Evolutionary conservation across 192 early-diverging fungal species (phyloP).

Genomic region (Spinellus fusiger): DNA sequence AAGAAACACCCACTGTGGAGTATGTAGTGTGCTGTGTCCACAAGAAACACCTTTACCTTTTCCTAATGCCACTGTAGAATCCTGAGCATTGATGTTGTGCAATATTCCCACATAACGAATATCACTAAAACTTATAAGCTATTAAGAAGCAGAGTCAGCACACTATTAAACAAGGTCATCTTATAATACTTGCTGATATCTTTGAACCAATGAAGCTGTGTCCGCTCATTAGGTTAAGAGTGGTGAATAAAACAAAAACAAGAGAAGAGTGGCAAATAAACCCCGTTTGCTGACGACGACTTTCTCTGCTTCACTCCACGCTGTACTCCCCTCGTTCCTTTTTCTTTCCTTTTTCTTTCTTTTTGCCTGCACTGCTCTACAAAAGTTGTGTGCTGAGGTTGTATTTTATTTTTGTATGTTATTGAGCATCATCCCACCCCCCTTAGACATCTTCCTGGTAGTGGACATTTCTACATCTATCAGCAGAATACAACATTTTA

Average conservation of each 20-base stretch:
- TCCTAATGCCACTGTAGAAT: constrained; percentile 86
- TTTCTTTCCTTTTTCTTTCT: too few species aligned
- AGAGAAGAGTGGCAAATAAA: constrained; percentile 27
- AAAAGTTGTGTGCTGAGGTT: too few species aligned
- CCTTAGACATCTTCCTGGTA: too few species aligned
- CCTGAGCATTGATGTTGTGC: constrained; percentile 76
- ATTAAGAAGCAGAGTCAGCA: constrained; percentile 34
- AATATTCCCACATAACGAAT: constrained; percentile 91
- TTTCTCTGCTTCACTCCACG: too few species aligned
- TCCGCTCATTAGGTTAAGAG: constrained; percentile 15
- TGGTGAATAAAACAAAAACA: neutral
- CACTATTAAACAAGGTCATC: constrained; percentile 28
- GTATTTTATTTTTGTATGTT: too few species aligned
- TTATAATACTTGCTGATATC: constrained; percentile 35
- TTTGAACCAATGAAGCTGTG: constrained; percentile 54
- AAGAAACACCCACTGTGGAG: neutral
- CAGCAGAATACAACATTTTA: too few species aligned
- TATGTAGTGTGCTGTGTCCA: neutral
- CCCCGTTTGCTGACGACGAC: constrained; percentile 1
- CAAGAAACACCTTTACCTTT: constrained; percentile 66
- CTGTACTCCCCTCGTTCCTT: too few species aligned
- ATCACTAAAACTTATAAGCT: constrained; percentile 79
- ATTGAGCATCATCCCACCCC: too few species aligned
- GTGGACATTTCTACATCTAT: too few species aligned
- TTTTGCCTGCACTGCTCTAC: too few species aligned